These are phyloP conservation scores for Vitis vinifera DNA, from an alignment of 164 flowering plant genomes.

Conservation along the genomic window ASM3070453v1 NC_081818.1:24404001-24404500, in stretches of 20 bases:
- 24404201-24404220: slow-evolving; percentile 25
- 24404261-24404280: slow-evolving; percentile 63
- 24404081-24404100: too few species aligned
- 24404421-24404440: slow-evolving; percentile 74
- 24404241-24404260: slow-evolving; percentile 79
- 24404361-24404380: slow-evolving; percentile 90
- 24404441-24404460: slow-evolving; percentile 82
- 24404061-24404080: too few species aligned
- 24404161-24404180: slow-evolving; percentile 57
- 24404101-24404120: neutral
- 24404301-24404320: slow-evolving; percentile 75
- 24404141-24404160: slow-evolving; percentile 5
- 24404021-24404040: too few species aligned
- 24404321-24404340: slow-evolving; percentile 69
- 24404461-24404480: slow-evolving; percentile 80
- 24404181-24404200: slow-evolving; percentile 40
- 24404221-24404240: slow-evolving; percentile 49
- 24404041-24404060: too few species aligned
- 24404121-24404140: too few species aligned
- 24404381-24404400: slow-evolving; percentile 88
- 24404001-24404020: too few species aligned
- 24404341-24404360: slow-evolving; percentile 85
- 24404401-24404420: slow-evolving; percentile 92
- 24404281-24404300: slow-evolving; percentile 66
- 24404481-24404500: slow-evolving; percentile 71